phyloP scores from a whole-genome alignment of 306 rosid species.

The Trifolium subterraneum region DNA sequence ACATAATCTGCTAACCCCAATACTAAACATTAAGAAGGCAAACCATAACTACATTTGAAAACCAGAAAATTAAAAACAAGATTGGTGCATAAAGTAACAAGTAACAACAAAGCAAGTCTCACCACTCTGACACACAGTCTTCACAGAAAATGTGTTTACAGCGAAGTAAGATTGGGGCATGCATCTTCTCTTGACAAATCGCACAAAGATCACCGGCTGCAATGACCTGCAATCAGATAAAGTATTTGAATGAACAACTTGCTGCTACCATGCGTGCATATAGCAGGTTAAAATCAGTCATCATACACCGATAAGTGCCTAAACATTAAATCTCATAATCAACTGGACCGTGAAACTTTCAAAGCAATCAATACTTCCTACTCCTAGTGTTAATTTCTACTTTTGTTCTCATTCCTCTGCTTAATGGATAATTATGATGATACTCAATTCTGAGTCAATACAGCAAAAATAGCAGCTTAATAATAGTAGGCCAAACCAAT shows the following conservation, averaged over 20 bases:
- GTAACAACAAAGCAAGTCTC: constrained; percentile 42
- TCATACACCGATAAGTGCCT: background rate
- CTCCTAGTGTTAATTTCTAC: background rate
- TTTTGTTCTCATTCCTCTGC: background rate
- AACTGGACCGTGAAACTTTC: background rate
- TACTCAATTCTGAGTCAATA: background rate
- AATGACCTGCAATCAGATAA: constrained; percentile 66
- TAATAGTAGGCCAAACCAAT: background rate
- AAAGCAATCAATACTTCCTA: background rate
- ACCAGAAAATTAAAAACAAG: no score
- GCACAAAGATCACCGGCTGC: constrained; percentile 97
- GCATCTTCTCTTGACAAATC: constrained; percentile 99
- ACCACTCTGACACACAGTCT: constrained; percentile 99
- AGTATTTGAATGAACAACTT: constrained; percentile 28
- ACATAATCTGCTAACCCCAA: background rate
- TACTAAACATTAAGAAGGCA: constrained; percentile 1
- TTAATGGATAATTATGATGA: constrained; percentile 3
- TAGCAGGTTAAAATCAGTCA: constrained; percentile 22
- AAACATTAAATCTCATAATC: background rate
- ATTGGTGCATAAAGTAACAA: constrained; percentile 22
- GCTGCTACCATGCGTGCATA: constrained; percentile 29
- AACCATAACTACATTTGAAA: constrained; percentile 1
- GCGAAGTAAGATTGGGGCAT: constrained; percentile 84
- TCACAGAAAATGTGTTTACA: constrained; percentile 98
- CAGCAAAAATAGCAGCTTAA: background rate